Evolutionary conservation across 2,329 filamentous ascomycete species (phyloP), one percentile per base, ranked within the genome.

Genomic region (Sarocladium kiliense): DNA sequence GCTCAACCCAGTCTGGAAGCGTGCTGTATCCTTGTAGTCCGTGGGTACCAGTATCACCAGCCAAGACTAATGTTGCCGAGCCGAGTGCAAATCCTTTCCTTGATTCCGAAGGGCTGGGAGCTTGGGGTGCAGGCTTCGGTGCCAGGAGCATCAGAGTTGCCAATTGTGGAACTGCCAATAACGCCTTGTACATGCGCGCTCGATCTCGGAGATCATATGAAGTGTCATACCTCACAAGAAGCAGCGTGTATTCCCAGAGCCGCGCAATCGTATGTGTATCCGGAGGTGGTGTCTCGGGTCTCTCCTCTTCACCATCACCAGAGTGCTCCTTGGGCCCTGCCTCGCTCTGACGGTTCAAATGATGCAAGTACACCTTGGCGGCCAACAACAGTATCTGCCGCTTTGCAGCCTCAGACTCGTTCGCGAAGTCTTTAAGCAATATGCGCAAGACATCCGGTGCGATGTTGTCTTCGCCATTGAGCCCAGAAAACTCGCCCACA

Each of bases 141-240:
- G 94, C 94, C 1, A 97, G 81, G 1, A 99, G 84, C 68, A 97
- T 88, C 14, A 99, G 78, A 1, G 88, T 91, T 2, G 94, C 94
- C 16, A 99, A 82, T 68, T 97, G 91, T 1, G 92, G 90, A 3
- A 89, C 85, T 3, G 84, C 80, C 2, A 99, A 82, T 1, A 99
- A 82, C 1, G 91, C 81, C 60, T 89, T 91, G 74, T 96, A 97
- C 58, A 97, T 81, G 30, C 94, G 85, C 2, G 92, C 86, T 23
- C 94, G 88, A 67, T 97, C 94, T 60, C 94, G 90, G 2, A 99
- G 83, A 66, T 97, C 92, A 70, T 96, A 99, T 1, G 92, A 97
- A 0, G 87, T 90, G 64, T 97, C 94, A 69, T 97, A 99, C 58
- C 94, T 85, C 30, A 89, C 89, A 1, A 99, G 82, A 1, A 93